Base-by-base conservation (phyloP, 805 yeast species). In the Lipomyces orientalis region DNA sequence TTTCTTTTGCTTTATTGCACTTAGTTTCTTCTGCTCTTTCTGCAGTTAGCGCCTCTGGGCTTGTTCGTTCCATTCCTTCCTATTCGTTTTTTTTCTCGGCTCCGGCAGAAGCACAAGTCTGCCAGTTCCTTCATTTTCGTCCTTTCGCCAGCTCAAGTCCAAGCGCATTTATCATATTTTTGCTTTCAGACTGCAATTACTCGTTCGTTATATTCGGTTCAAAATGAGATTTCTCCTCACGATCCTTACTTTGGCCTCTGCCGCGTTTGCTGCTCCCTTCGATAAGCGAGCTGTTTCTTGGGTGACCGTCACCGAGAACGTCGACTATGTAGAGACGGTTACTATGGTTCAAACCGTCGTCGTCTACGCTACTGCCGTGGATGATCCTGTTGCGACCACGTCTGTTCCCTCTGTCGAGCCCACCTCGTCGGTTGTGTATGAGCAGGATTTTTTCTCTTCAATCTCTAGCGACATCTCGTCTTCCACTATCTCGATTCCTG, bases 21-120 rank as follows among this genome's bases (percentile, higher is more conserved):
- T n/a, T n/a, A n/a, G n/a, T n/a, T n/a, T n/a, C n/a, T n/a, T n/a
- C 29, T 22, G 16, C 35, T 34, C 12, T 52, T 52, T 7, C 33
- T 14, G 33, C 29, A 29, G 33, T 25, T 29, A 43, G 19, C 8
- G 43, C 49, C 49, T 43, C 22, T 4, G 49, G 25, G n/a, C 29
- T 16, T 43, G 31, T 52, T 34, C 22, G 12, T 19, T 35, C 34
- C 46, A 54, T 10, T 54, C 49, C 8, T 25, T 34, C 64, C 22
- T 29, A 39, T 52, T 49, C 22, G 54, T 22, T 16, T 7, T 51
- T 57, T 25, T 34, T 29, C n/a, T 63, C 67, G 67, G 69, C 65
- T 59, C 65, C 58, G 29, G 69, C 69, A 66, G 69, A 66, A 66
- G 66, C 69, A 62, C 69, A 66, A 62, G 34, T 66, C 69, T 66